Evolutionary conservation across 495 filamentous ascomycete genomes (phyloP).

Genomic region (Chaetomidium leptoderma): DNA sequence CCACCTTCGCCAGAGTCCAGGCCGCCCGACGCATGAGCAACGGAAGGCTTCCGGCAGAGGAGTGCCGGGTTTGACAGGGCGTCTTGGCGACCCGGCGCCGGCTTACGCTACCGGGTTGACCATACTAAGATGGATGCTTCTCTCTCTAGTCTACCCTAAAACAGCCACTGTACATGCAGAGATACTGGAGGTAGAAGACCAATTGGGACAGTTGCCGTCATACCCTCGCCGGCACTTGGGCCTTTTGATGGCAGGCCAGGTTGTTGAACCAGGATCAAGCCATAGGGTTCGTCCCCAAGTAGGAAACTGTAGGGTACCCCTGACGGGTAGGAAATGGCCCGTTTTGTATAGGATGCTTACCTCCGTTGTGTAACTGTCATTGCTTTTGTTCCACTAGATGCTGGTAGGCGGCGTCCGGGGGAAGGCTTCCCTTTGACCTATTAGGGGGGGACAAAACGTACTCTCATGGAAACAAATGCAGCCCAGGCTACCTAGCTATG

Average conservation of each 20-base stretch:
- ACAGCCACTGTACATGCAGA: neutral
- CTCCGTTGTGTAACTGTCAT: too few relatives aligned
- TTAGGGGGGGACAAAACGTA: too few relatives aligned
- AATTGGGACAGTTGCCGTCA: neutral
- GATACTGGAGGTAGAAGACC: neutral
- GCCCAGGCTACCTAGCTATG: too few relatives aligned
- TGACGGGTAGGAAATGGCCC: too few relatives aligned
- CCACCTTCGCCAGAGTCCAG: neutral
- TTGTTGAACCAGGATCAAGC: neutral
- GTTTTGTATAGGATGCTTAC: too few relatives aligned
- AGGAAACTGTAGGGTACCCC: too few relatives aligned
- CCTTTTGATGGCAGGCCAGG: neutral
- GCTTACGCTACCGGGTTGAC: neutral
- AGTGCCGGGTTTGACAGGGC: neutral
- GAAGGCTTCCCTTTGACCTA: too few relatives aligned
- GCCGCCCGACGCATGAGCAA: neutral
- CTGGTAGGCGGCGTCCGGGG: too few relatives aligned
- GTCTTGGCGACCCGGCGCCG: slow-evolving; percentile 7
- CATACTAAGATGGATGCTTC: neutral
- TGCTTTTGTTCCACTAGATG: too few relatives aligned
- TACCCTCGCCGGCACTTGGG: neutral
- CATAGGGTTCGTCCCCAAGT: too few relatives aligned
- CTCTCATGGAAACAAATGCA: too few relatives aligned
- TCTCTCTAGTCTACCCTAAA: neutral
- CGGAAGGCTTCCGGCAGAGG: neutral